These are phyloP conservation scores for Trametes polyzona DNA, from an alignment of 1,284 basidiomycete genomes.

Conservation along the genomic window DNA sequence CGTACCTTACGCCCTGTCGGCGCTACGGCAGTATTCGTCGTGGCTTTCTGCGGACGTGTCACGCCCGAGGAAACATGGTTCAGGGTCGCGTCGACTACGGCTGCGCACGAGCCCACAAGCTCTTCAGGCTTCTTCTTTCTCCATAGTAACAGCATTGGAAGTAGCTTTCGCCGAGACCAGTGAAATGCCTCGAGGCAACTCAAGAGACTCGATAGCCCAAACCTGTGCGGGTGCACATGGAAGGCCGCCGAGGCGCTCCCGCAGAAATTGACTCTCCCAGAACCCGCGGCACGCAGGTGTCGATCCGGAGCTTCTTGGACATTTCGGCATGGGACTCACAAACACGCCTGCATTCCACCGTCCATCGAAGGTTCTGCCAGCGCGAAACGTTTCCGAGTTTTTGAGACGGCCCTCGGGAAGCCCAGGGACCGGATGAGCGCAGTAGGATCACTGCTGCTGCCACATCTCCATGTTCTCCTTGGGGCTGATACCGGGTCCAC, in stretches of 20 bases:
- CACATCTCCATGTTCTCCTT: no score
- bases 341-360: neutral
- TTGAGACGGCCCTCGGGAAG: no score
- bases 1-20: constrained; percentile 17
- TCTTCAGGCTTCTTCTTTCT: neutral
- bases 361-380: constrained; percentile 16
- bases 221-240: neutral
- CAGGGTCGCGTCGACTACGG: neutral
- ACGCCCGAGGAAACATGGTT: neutral
- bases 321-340: neutral
- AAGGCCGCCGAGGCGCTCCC: neutral
- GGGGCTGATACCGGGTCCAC: no score
- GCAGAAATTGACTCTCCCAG: neutral
- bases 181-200: neutral
- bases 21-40: constrained; percentile 3
- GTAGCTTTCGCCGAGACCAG: neutral
- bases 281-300: neutral
- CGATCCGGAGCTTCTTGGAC: constrained; percentile 10
- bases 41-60: constrained; percentile 1
- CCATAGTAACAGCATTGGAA: constrained; percentile 1
- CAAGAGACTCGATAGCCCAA: neutral
- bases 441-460: no score
- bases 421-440: no score
- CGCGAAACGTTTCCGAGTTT: neutral
- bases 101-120: neutral